Evolutionary conservation across 1,284 basidiomycete species (phyloP), one percentile per base, ranked within the genome.

Genomic region (Trichosporon sp.): DNA sequence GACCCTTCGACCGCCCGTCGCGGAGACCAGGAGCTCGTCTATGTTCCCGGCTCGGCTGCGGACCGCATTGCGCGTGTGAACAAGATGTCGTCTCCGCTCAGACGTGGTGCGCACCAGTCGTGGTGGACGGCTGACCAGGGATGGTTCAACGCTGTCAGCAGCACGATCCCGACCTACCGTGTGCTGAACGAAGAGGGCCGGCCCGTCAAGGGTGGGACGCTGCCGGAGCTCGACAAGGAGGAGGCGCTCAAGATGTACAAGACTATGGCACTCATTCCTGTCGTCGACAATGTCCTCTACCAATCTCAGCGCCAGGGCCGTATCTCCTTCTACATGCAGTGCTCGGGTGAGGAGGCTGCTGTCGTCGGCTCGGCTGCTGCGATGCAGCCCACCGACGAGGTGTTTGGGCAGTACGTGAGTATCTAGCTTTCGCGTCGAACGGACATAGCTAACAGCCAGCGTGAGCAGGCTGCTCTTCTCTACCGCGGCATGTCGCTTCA

Each of bases 221-320:
- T 91, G 12, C 92, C 92, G 73, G 89, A 93, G 81, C 87, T 94
- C 73, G 89, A 90, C 77, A 87, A 90, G 81, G 86, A 87, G 32
- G 86, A 91, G 76, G 91, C 92, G n/a, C 87, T 88, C 67, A 89
- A 85, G 78, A 86, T 95, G 87, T 92, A 95, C 78, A 89, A 91
- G 81, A 87, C 90, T 70, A 95, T 95, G 93, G 88, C 90, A 43
- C 87, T 94, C 26, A 86, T 96, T 54, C 94, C 94, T 0, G 89
- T 90, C 43, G 86, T 96, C 78, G 94, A 97, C 84, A 94, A 91
- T 75, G 87, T 96, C 32, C 87, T 97, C 21, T 93, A 95, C 85
- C 96, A 95, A 78, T 90, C 95, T 2, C 94, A 97, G 81, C 88
- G 94, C 16, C 94, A 97, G 83, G 94, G 94, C 35, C 93, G 95